These are phyloP conservation scores for Pythium chondricola DNA, from an alignment of 352 stramenopile genomes.

Conservation along the genomic window DNA sequence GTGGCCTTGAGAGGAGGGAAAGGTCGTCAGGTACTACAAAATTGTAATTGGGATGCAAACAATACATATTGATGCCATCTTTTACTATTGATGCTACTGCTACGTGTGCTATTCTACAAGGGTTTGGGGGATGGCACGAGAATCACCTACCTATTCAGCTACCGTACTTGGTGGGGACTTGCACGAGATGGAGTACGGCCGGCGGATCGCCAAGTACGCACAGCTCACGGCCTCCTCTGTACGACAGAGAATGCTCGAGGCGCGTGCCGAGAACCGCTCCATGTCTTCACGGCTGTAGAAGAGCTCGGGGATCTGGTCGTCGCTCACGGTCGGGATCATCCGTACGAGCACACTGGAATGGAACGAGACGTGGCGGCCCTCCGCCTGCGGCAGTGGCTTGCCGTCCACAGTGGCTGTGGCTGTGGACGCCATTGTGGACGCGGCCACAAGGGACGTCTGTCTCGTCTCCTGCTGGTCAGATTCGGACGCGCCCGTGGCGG, in stretches of 20 bases:
- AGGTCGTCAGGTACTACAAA: no score
- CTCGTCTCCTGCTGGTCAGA: neutral
- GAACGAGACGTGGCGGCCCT: slow-evolving; percentile 45
- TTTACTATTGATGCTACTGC: no score
- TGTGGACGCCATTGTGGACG: no score
- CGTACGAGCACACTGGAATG: slow-evolving; percentile 50
- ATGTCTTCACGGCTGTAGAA: slow-evolving; percentile 66
- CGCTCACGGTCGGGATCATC: slow-evolving; percentile 40
- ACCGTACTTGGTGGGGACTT: no score
- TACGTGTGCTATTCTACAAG: no score
- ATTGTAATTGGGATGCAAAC: no score
- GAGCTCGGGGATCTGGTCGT: slow-evolving; percentile 45
- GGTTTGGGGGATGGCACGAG: no score
- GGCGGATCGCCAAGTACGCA: slow-evolving; percentile 20
- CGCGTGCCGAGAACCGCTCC: slow-evolving; percentile 49
- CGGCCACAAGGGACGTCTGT: neutral
- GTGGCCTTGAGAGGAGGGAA: no score
- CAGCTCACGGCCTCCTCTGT: slow-evolving; percentile 48
- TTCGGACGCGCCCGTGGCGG: slow-evolving; percentile 11
- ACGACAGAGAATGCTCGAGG: slow-evolving; percentile 39
- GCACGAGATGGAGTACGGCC: slow-evolving; percentile 21
- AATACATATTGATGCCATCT: no score
- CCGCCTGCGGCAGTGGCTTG: neutral
- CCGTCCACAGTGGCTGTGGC: neutral
- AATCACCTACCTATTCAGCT: no score